Evolutionary conservation across 179 eudicot species (phyloP).

Genomic region (Spergularia azorica): DNA sequence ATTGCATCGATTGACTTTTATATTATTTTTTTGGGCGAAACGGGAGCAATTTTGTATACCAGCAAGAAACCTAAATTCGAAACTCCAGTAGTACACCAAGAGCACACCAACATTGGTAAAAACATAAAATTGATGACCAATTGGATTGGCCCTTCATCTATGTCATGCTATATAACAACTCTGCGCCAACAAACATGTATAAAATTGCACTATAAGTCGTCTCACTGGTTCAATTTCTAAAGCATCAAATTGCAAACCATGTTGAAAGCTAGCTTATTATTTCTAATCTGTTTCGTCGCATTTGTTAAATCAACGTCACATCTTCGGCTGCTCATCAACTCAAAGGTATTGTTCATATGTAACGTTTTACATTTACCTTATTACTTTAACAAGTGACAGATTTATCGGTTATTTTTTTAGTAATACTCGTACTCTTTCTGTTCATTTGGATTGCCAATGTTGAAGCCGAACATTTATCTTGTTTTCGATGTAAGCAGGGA

Average conservation of each 20-base stretch:
- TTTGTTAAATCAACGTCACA: neutral
- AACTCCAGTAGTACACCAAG: neutral
- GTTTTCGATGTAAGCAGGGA: neutral
- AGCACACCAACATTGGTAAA: neutral
- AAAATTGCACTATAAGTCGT: neutral
- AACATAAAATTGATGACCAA: neutral
- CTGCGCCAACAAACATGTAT: neutral
- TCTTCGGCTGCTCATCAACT: neutral
- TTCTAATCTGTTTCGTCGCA: neutral
- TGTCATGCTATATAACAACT: neutral
- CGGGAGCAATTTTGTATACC: too few species aligned
- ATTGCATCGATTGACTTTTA: too few species aligned
- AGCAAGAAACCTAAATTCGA: too few species aligned
- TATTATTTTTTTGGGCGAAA: too few species aligned
- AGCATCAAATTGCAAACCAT: neutral
- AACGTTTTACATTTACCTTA: neutral
- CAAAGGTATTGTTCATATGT: neutral
- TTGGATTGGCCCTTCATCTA: neutral
- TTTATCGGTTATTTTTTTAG: too few species aligned
- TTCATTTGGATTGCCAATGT: too few species aligned
- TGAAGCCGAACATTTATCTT: too few species aligned
- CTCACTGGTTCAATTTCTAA: neutral
- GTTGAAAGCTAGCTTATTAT: neutral
- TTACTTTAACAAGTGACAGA: too few species aligned
- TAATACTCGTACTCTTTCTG: too few species aligned